phyloP scores from a whole-genome alignment of 352 stramenopile species.

The Thraustochytrium striatum region DNA sequence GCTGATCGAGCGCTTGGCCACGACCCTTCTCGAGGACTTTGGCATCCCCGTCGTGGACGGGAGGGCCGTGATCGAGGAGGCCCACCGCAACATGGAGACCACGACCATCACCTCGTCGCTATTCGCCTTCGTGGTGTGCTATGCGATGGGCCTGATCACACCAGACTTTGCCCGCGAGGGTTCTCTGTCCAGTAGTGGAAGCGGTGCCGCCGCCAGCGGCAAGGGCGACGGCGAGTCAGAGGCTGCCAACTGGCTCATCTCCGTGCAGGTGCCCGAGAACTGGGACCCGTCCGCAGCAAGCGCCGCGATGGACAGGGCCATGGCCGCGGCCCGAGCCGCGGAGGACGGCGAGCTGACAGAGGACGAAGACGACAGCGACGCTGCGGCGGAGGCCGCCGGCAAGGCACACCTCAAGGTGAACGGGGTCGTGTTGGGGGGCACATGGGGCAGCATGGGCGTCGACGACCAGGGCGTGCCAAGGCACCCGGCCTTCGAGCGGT shows the following conservation, averaged over 20 bases:
- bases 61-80: not conserved
- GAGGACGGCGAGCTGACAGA: not conserved
- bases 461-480: conserved; percentile 35
- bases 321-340: not conserved
- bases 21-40: conserved; percentile 28
- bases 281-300: not conserved
- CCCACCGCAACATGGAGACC: conserved; percentile 43
- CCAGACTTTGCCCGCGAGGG: conserved; percentile 31
- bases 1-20: conserved; percentile 30
- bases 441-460: conserved; percentile 4
- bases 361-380: not conserved
- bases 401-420: not conserved
- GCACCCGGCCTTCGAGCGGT: conserved; percentile 41
- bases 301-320: not conserved
- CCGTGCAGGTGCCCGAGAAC: conserved; percentile 19
- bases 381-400: not conserved
- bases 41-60: conserved; percentile 32
- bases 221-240: not conserved
- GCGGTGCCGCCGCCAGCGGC: too few relatives aligned
- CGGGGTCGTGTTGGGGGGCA: not conserved
- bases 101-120: conserved; percentile 6
- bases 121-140: conserved; percentile 3
- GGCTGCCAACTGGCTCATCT: conserved; percentile 36
- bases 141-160: conserved; percentile 13
- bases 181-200: too few relatives aligned